phyloP scores from a whole-genome alignment of 257 asterid species.

The Solanum etuberosum region DNA sequence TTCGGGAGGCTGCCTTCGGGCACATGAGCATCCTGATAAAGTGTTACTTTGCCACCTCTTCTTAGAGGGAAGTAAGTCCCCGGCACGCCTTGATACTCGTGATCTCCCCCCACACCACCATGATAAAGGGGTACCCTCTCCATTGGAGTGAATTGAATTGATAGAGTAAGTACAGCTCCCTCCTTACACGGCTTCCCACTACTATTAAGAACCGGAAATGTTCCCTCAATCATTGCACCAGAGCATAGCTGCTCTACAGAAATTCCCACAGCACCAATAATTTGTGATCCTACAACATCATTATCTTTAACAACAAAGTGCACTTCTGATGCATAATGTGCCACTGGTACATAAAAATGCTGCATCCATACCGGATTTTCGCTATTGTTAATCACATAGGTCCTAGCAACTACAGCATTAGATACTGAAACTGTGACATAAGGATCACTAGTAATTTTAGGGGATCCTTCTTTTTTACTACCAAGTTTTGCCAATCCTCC shows the following conservation, averaged over 20 bases:
- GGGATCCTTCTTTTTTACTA: constrained; percentile 32
- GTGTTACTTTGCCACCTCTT: constrained; percentile 55
- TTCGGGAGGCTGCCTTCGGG: constrained; percentile 40
- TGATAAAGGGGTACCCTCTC: constrained; percentile 43
- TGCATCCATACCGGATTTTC: constrained; percentile 92
- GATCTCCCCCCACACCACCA: constrained; percentile 69
- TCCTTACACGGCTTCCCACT: constrained; percentile 54
- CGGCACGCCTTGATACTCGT: constrained; percentile 46
- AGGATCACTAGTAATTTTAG: constrained; percentile 74
- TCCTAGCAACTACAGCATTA: constrained; percentile 67
- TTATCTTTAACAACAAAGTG: constrained; percentile 81
- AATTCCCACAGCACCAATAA: constrained; percentile 78
- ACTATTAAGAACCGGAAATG: constrained; percentile 46
- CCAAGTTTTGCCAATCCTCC: constrained; percentile 27
- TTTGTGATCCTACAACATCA: constrained; percentile 77
- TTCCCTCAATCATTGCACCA: constrained; percentile 40
- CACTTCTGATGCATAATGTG: constrained; percentile 74
- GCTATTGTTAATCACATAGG: constrained; percentile 51
- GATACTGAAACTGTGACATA: constrained; percentile 61
- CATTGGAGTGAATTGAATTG: constrained; percentile 59
- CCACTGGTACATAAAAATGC: constrained; percentile 72
- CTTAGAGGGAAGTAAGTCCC: constrained; percentile 76
- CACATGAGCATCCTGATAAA: constrained; percentile 87
- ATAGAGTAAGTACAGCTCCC: constrained; percentile 56
- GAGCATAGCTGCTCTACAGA: constrained; percentile 45